A percentile compares a stretch with the other conserved stretches of the same genome.
Evolutionary conservation across 1,284 basidiomycete genomes (phyloP).

Genomic region (Moniliella sp.): DNA sequence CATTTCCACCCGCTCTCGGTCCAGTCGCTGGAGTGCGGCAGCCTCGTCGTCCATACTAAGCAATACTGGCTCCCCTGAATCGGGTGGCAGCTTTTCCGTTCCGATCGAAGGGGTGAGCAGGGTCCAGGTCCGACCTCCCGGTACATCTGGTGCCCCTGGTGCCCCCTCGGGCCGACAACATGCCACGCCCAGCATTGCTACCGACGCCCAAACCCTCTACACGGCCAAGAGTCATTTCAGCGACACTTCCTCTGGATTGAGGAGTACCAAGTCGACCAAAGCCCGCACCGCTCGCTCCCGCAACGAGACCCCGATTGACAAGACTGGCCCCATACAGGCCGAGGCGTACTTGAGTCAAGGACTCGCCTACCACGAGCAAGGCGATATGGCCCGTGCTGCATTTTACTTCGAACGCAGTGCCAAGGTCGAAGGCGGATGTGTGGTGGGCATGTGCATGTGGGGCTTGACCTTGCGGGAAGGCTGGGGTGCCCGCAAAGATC

Average conservation of each 20-base stretch:
- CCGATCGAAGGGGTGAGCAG: too few species aligned
- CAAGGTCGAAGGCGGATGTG: constrained; percentile 53
- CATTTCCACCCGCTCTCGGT: too few species aligned
- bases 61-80: neutral
- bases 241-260: too few species aligned
- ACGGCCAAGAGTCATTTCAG: too few species aligned
- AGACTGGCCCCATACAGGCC: constrained; percentile 11
- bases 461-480: constrained; percentile 66
- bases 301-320: constrained; percentile 2
- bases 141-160: too few species aligned
- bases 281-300: constrained; percentile 1
- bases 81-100: too few species aligned
- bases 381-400: constrained; percentile 52
- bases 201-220: too few species aligned
- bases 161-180: too few species aligned
- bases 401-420: constrained; percentile 59
- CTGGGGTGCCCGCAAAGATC: constrained; percentile 54
- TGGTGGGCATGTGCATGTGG: constrained; percentile 77
- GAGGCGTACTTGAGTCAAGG: constrained; percentile 37
- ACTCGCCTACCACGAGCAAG: constrained; percentile 58
- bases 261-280: constrained; percentile 7
- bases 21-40: constrained; percentile 17
- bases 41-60: neutral
- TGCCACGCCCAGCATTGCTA: too few species aligned
- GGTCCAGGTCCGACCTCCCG: too few species aligned